These are phyloP conservation scores for Penicillium sumatraense DNA, from an alignment of 2,329 filamentous ascomycete genomes.

Conservation along the genomic window DNA sequence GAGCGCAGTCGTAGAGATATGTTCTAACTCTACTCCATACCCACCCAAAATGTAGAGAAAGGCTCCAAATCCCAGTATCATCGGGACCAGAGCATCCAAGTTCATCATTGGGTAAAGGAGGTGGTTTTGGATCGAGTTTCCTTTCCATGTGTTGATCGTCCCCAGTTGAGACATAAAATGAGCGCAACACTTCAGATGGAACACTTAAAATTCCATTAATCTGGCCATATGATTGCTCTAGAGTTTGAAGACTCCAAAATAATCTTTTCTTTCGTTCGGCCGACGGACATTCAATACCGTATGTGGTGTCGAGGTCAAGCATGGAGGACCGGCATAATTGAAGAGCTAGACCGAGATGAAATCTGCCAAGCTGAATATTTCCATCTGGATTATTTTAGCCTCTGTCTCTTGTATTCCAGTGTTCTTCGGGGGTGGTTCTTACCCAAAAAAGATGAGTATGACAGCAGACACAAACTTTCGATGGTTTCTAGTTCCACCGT, in stretches of 20 bases:
- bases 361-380: slow-evolving; percentile 54
- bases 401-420: too few relatives aligned
- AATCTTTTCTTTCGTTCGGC: slow-evolving; percentile 54
- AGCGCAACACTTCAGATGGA: slow-evolving; percentile 48
- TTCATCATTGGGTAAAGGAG: slow-evolving; percentile 51
- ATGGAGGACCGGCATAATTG: slow-evolving; percentile 58
- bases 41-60: slow-evolving; percentile 55
- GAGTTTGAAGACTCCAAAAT: slow-evolving; percentile 58
- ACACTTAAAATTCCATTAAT: slow-evolving; percentile 51
- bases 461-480: slow-evolving; percentile 56
- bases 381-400: slow-evolving; percentile 46
- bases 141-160: slow-evolving; percentile 22
- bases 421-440: background rate
- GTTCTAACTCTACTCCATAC: slow-evolving; percentile 53
- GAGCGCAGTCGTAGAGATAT: slow-evolving; percentile 56
- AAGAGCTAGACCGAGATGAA: slow-evolving; percentile 55
- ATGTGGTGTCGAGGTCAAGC: slow-evolving; percentile 51
- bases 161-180: slow-evolving; percentile 32
- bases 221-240: slow-evolving; percentile 57
- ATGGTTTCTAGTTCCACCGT: slow-evolving; percentile 56
- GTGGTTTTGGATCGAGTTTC: slow-evolving; percentile 40
- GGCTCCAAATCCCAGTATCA: slow-evolving; percentile 57
- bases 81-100: slow-evolving; percentile 46
- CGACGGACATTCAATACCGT: slow-evolving; percentile 39
- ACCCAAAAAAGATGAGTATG: slow-evolving; percentile 58